Evolutionary conservation across 495 filamentous ascomycete genomes (phyloP).

Genomic region (Aspergillus bertholletiae): DNA sequence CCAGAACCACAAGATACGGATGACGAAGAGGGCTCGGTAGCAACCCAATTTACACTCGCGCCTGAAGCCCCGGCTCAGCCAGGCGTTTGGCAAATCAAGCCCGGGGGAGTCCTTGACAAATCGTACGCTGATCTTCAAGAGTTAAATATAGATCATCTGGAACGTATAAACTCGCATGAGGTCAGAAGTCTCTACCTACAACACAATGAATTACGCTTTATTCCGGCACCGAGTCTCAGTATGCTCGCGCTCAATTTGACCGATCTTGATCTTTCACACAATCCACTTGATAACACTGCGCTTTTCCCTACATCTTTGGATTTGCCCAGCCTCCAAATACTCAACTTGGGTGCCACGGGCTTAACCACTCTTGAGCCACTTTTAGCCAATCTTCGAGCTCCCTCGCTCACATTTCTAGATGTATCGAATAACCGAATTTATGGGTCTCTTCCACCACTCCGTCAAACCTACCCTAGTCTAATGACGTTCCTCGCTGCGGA

Average conservation of each 20-base stretch:
- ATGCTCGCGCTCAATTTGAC: conserved; percentile 67
- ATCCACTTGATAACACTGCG: conserved; percentile 63
- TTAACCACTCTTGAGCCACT: conserved; percentile 64
- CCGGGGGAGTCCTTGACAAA: conserved; percentile 70
- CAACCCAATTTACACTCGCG: conserved; percentile 44
- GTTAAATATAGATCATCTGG: conserved; percentile 42
- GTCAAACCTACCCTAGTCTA: conserved; percentile 61
- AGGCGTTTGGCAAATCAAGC: conserved; percentile 57
- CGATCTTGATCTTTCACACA: conserved; percentile 74
- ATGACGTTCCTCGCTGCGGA: conserved; percentile 66
- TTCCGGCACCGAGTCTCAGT: conserved; percentile 61
- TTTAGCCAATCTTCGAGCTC: conserved; percentile 60
- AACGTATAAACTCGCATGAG: conserved; percentile 40
- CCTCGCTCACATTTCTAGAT: conserved; percentile 69
- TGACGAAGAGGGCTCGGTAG: conserved; percentile 40
- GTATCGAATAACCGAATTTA: conserved; percentile 75
- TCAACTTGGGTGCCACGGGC: conserved; percentile 68
- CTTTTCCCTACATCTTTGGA: conserved; percentile 55
- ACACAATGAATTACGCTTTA: conserved; percentile 66
- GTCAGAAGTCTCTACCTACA: conserved; percentile 62
- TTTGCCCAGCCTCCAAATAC: conserved; percentile 68
- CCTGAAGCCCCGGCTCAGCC: conserved; percentile 35
- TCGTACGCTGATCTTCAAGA: conserved; percentile 60
- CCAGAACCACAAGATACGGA: conserved; percentile 48
- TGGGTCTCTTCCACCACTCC: conserved; percentile 55